These are phyloP conservation scores for Fusarium sp. DNA, from an alignment of 2,329 filamentous ascomycete genomes.

Conservation along the genomic window DNA sequence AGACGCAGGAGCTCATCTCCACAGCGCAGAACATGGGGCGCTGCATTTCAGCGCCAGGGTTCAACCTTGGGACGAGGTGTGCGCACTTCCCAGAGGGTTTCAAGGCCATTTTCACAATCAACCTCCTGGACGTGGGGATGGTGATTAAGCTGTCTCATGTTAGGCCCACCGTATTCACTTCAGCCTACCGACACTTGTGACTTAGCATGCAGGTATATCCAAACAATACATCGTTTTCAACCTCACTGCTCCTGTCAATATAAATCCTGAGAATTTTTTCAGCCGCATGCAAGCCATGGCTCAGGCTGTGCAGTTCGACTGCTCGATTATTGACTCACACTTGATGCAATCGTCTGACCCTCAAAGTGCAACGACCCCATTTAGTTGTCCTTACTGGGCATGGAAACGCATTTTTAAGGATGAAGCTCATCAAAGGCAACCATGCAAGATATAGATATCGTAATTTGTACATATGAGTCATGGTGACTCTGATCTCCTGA, in stretches of 20 bases:
- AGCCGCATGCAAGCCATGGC: background rate
- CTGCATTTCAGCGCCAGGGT: background rate
- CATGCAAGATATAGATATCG: rapidly evolving
- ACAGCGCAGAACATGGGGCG: background rate
- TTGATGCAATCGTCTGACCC: too few relatives aligned
- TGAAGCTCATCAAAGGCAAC: background rate
- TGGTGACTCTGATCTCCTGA: background rate
- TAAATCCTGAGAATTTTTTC: rapidly evolving
- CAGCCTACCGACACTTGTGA: background rate
- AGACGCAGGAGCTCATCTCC: background rate
- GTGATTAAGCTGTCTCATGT: background rate
- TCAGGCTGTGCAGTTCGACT: background rate
- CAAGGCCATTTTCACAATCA: background rate
- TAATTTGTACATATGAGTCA: too few relatives aligned
- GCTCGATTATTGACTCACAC: too few relatives aligned
- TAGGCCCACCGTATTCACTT: background rate
- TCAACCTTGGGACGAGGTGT: background rate
- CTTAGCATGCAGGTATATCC: rapidly evolving
- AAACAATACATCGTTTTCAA: background rate
- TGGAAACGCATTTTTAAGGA: rapidly evolving
- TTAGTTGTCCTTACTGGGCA: rapidly evolving
- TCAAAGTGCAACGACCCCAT: too few relatives aligned
- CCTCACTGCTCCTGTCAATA: rapidly evolving
- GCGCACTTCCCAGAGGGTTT: background rate
- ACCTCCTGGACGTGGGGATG: background rate